phyloP scores from a whole-genome alignment of 2,329 filamentous ascomycete species.

The Diplodia mutila region DNA sequence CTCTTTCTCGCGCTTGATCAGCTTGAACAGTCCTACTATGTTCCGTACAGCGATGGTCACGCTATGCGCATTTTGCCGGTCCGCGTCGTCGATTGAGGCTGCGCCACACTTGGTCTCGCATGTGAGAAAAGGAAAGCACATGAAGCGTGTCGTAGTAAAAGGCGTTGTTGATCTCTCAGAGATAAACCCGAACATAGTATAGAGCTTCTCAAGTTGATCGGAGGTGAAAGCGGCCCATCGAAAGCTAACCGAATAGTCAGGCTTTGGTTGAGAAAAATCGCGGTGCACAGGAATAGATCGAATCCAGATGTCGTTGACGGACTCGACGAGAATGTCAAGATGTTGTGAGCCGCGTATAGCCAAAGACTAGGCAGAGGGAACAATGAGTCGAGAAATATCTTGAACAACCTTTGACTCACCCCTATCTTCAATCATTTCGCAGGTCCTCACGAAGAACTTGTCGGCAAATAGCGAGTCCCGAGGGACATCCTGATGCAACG shows the following conservation, averaged over 20 bases:
- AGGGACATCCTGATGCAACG: slow-evolving; percentile 39
- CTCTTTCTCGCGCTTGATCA: slow-evolving; percentile 11
- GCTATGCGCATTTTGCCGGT: slow-evolving; percentile 33
- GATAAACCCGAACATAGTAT: slow-evolving; percentile 1
- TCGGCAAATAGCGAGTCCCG: slow-evolving; percentile 44
- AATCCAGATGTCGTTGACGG: slow-evolving; percentile 50
- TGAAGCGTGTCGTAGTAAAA: slow-evolving; percentile 29
- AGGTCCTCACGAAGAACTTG: slow-evolving; percentile 42
- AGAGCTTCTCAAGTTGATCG: slow-evolving; percentile 48
- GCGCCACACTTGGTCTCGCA: slow-evolving; percentile 31
- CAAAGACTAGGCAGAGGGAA: slow-evolving; percentile 19
- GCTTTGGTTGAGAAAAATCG: neutral
- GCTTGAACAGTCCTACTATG: neutral
- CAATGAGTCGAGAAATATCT: slow-evolving; percentile 17
- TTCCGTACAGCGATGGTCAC: neutral
- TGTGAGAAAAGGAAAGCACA: slow-evolving; percentile 33
- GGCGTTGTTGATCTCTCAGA: slow-evolving; percentile 14
- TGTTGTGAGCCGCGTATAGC: slow-evolving; percentile 2
- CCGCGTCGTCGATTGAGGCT: slow-evolving; percentile 30
- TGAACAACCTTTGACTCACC: slow-evolving; percentile 6
- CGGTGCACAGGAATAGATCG: slow-evolving; percentile 42
- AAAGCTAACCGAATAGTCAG: too few relatives aligned
- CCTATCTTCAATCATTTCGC: slow-evolving; percentile 21
- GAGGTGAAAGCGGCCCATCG: slow-evolving; percentile 41
- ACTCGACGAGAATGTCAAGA: slow-evolving; percentile 41